Percentiles rank a stretch among this genome's conserved stretches.
Evolutionary conservation across 371 early-diverging fungal genomes (phyloP).

Genomic region (Rhizopus arrhizus): DNA sequence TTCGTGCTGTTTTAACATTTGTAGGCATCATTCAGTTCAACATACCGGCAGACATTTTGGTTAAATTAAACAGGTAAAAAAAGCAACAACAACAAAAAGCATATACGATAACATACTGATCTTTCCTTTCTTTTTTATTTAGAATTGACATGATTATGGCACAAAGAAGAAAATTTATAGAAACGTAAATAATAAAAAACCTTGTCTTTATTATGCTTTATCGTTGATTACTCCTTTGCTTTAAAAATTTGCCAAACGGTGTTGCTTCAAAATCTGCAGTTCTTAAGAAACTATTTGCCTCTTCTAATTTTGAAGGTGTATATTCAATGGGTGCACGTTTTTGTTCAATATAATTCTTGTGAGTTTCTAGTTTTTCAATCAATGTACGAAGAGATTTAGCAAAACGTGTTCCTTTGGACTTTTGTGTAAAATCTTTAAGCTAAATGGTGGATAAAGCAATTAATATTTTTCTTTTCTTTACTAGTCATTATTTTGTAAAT

Average conservation of each 20-base stretch:
- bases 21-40: conserved; percentile 82
- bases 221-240: conserved; percentile 29
- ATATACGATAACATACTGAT: not conserved
- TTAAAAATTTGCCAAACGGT: conserved; percentile 66
- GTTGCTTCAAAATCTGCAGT: conserved; percentile 55
- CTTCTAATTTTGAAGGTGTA: conserved; percentile 69
- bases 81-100: not conserved
- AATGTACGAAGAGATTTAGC: conserved; percentile 76
- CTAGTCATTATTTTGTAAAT: conserved; percentile 4
- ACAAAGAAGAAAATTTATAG: conserved; percentile 10
- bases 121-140: not conserved
- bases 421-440: conserved; percentile 59
- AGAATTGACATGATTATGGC: conserved; percentile 19
- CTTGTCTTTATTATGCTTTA: not conserved
- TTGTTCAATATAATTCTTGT: conserved; percentile 74
- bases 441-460: conserved; percentile 18
- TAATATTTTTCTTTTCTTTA: not conserved
- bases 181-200: not conserved
- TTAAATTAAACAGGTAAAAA: conserved; percentile 68
- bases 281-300: conserved; percentile 63
- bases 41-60: conserved; percentile 79
- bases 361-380: conserved; percentile 84
- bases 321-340: conserved; percentile 77
- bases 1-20: conserved; percentile 75
- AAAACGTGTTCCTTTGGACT: conserved; percentile 63